Evolutionary conservation across 352 stramenopile species (phyloP), one percentile per base, ranked within the genome.

Genomic region (Blastocystis hominis): DNA sequence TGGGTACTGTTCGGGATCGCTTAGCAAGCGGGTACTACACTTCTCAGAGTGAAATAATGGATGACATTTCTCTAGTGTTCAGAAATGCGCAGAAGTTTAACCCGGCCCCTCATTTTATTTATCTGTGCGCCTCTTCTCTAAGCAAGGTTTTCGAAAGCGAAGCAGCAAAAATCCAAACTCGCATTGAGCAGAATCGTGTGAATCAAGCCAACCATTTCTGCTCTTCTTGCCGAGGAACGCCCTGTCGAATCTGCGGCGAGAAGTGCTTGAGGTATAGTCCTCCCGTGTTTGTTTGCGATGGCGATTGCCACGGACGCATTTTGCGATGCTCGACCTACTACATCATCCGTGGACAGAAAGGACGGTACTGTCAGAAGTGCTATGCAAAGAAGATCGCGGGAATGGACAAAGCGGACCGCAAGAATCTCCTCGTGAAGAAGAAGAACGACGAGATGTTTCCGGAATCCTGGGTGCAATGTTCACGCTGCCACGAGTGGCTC

Each of bases 381-480:
- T 84, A 66, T 30, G n/a, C 42, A 36, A 84, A 84, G 42, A 61
- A 53, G n/a, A 36, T 84, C 3, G 36, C 5, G 38, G 47, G 72
- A 10, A 46, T 66, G n/a, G 46, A 53, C 36, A 84, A 84, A 36
- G 47, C 54, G n/a, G 72, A 84, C 20, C 54, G 72, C 24, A 61
- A 69, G 47, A 42, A 84, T 34, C 72, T 84, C 3, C 53, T 84
- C 46, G 59, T 84, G 40, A 24, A 40, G 30, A 84, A 84, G 72
- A 84, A 84, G 72, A 84, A 84, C 46, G 72, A 84, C 42, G 72
- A 66, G 34, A 40, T 66, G 54, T 70, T 84, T 62, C 72, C 72
- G 15, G 72, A 84, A 17, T 84, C 72, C 5, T 84, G 72, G 72
- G 46, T 84, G 5, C 72, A 84, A 36, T 84, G 72, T 5, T 62